A percentile compares a stretch with the other conserved stretches of the same genome.
These are phyloP conservation scores for Terana coerulea DNA, from an alignment of 768 basidiomycete genomes.

Conservation along the genomic window DNA sequence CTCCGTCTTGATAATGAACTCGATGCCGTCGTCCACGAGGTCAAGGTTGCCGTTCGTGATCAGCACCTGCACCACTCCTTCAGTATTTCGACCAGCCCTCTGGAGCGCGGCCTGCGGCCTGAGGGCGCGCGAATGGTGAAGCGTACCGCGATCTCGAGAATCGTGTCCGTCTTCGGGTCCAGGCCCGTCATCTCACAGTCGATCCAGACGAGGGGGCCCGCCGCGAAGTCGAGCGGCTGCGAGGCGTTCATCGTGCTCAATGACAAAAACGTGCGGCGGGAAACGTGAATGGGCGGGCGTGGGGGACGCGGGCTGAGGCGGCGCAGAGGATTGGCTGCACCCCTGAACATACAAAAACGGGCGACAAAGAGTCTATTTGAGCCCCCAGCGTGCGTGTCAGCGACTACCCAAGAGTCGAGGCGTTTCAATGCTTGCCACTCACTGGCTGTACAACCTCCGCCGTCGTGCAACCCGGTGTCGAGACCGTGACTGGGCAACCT, in stretches of 20 bases:
- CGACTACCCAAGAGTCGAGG: no score
- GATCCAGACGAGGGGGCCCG: slow-evolving; percentile 76
- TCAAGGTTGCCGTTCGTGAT: slow-evolving; percentile 86
- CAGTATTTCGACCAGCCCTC: not conserved
- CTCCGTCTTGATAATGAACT: slow-evolving; percentile 71
- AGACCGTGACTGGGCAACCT: no score
- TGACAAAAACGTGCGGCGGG: no score
- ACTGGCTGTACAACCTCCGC: no score
- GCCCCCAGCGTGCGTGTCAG: no score
- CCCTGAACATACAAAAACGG: no score
- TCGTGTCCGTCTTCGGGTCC: slow-evolving; percentile 58
- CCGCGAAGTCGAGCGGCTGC: slow-evolving; percentile 40
- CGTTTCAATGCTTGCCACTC: no score
- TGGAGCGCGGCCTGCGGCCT: not conserved
- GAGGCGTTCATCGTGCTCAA: not conserved
- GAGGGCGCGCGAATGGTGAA: not conserved
- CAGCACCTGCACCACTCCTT: slow-evolving; percentile 53
- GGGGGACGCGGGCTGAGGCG: not conserved
- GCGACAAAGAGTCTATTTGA: no score
- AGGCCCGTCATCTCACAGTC: slow-evolving; percentile 90
- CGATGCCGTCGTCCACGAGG: slow-evolving; percentile 74
- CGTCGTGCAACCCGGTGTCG: no score
- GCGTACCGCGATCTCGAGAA: slow-evolving; percentile 76
- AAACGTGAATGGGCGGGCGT: no score
- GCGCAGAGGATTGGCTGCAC: no score